These are phyloP conservation scores for Cubamyces sp. DNA, from an alignment of 768 basidiomycete genomes.

Conservation along the genomic window DNA sequence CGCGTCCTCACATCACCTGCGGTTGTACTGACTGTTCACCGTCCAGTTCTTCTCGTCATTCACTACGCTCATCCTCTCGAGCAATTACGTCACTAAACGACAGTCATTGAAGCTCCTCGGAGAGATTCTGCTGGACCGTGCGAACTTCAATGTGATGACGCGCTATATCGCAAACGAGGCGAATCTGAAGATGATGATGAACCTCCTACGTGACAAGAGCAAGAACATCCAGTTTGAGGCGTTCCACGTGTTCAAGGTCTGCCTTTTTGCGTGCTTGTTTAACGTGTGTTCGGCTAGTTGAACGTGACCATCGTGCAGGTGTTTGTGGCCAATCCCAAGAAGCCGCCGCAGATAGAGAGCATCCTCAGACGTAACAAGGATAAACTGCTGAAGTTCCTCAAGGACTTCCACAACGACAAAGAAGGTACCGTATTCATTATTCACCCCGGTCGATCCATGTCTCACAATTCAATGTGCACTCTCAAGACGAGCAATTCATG, in stretches of 20 bases:
- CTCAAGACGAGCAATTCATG: conserved; percentile 90
- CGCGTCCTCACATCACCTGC: not conserved
- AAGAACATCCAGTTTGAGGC: conserved; percentile 99
- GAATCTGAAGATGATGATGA: conserved; percentile 99
- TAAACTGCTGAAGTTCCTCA: conserved; percentile 86
- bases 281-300: not conserved
- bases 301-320: conserved; percentile 53
- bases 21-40: not conserved
- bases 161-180: conserved; percentile 93
- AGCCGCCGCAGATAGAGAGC: conserved; percentile 90
- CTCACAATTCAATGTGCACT: not conserved
- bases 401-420: conserved; percentile 96
- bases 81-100: conserved; percentile 99
- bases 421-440: conserved; percentile 64
- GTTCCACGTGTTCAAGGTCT: conserved; percentile 99
- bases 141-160: conserved; percentile 99
- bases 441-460: not conserved
- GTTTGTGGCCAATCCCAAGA: conserved; percentile 99
- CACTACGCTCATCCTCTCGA: conserved; percentile 88
- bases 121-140: conserved; percentile 95
- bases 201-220: conserved; percentile 95
- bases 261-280: not conserved
- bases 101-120: conserved; percentile 98
- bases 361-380: conserved; percentile 95
- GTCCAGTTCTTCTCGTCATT: conserved; percentile 93